phyloP scores from a whole-genome alignment of 2,329 filamentous ascomycete species.

The Epichloe sp. region DNA sequence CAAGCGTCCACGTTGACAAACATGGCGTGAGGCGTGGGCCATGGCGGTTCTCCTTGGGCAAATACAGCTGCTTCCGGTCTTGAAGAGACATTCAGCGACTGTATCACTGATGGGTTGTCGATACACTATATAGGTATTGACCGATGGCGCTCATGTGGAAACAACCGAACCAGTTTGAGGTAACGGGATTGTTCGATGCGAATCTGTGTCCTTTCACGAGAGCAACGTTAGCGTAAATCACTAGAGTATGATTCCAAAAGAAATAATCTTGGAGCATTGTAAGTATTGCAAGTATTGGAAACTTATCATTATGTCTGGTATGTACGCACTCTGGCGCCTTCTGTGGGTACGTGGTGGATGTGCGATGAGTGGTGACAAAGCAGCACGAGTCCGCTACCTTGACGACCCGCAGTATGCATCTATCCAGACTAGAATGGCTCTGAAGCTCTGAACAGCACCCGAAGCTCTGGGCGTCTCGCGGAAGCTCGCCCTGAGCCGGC shows the following conservation, averaged over 20 bases:
- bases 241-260: not conserved
- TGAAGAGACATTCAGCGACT: not conserved
- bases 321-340: not conserved
- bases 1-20: slow-evolving; percentile 31
- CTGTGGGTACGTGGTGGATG: not conserved
- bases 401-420: slow-evolving; percentile 2
- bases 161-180: not conserved
- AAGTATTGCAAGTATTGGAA: too few relatives aligned
- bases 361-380: not conserved
- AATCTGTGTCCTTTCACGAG: not conserved
- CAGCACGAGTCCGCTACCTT: too few relatives aligned
- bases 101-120: not conserved
- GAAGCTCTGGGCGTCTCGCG: too few relatives aligned
- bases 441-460: not conserved
- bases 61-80: slow-evolving; percentile 35
- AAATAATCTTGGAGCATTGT: too few relatives aligned
- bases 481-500: too few relatives aligned
- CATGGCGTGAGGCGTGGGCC: slow-evolving; percentile 35
- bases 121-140: too few relatives aligned
- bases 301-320: too few relatives aligned
- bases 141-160: not conserved
- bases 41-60: slow-evolving; percentile 36
- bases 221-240: not conserved
- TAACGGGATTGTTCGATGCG: not conserved
- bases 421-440: not conserved